Conservation (phyloP, 2,329 filamentous ascomycete genomes). For the Pyricularia sp. region DNA sequence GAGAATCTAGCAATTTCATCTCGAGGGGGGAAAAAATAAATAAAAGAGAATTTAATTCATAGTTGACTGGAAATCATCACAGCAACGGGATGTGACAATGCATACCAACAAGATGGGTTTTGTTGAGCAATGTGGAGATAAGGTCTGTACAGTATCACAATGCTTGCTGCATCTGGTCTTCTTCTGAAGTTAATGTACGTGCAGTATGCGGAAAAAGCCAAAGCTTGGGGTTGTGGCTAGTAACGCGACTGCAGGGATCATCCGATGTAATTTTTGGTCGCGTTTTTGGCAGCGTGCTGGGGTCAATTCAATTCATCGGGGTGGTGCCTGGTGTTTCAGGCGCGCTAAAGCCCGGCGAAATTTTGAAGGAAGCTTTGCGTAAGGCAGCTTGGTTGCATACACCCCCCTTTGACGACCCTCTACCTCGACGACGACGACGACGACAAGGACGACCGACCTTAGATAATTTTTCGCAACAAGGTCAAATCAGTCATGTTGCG, state of each 20-base stretch:
- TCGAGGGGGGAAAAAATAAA: background rate
- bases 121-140: background rate
- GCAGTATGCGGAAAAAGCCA: background rate
- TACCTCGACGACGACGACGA: background rate
- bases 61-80: background rate
- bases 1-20: background rate
- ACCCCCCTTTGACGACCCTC: background rate
- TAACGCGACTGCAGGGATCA: background rate
- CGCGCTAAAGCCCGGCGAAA: background rate
- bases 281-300: background rate
- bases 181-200: too few relatives aligned
- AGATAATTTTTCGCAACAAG: background rate
- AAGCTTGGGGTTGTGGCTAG: background rate
- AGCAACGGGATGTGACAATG: background rate
- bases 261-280: background rate
- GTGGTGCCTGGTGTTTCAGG: slow-evolving; percentile 3
- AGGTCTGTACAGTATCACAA: background rate
- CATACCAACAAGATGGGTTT: background rate
- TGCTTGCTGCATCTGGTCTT: background rate
- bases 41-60: background rate
- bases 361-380: background rate
- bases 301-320: background rate
- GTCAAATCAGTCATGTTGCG: slow-evolving; percentile 3
- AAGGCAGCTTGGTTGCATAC: background rate
- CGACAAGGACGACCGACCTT: background rate